Percentiles rank a stretch among this genome's conserved stretches.
These are phyloP conservation scores for Leccinellum albellum DNA, from an alignment of 768 basidiomycete species.

Conservation along the genomic window DNA sequence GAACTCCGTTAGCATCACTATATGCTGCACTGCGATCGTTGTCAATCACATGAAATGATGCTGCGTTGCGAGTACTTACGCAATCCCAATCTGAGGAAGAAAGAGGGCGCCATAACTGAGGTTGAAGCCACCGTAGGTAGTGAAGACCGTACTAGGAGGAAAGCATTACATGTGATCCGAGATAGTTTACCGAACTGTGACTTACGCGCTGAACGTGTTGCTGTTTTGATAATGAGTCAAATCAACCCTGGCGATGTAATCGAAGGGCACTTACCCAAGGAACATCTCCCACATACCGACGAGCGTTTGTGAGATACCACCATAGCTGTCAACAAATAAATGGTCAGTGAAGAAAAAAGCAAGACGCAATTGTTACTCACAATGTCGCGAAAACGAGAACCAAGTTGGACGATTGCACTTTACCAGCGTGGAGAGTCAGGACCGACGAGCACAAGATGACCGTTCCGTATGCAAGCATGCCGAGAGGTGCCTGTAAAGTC, in stretches of 20 bases:
- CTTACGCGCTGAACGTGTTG: constrained; percentile 28
- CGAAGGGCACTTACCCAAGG: constrained; percentile 21
- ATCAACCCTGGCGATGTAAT: background rate
- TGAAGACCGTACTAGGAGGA: constrained; percentile 22
- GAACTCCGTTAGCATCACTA: constrained; percentile 18
- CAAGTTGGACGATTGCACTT: constrained; percentile 20
- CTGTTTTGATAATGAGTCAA: constrained; percentile 13
- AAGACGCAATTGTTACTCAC: constrained; percentile 8
- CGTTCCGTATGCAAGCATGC: constrained; percentile 28
- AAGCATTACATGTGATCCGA: background rate
- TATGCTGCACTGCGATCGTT: constrained; percentile 18
- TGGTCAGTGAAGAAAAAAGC: background rate
- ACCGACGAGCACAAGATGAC: constrained; percentile 30
- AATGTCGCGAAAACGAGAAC: constrained; percentile 29
- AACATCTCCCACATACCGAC: constrained; percentile 33
- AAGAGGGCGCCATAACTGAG: constrained; percentile 27
- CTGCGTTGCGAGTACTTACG: constrained; percentile 11
- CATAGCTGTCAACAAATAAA: constrained; percentile 20
- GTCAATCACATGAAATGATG: background rate
- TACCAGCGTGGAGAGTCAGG: constrained; percentile 20
- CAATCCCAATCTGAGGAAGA: constrained; percentile 24
- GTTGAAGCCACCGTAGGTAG: constrained; percentile 30
- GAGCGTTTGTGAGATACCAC: constrained; percentile 28
- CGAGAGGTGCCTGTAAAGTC: constrained; percentile 22
- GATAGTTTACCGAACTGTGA: background rate